Evolutionary conservation across 345 rosid species (phyloP).

Genomic region (Orychophragmus violaceus): DNA sequence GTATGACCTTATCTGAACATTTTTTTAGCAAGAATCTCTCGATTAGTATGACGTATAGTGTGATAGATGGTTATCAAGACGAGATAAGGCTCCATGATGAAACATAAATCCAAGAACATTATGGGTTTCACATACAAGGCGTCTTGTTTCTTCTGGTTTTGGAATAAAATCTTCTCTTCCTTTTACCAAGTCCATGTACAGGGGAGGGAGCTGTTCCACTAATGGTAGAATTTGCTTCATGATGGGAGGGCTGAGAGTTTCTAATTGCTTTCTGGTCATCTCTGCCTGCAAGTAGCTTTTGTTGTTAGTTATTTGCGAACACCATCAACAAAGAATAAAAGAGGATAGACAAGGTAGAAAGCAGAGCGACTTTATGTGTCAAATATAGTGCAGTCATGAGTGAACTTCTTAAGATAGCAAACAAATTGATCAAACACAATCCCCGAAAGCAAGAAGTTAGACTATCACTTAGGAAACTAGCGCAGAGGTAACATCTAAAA

Average conservation of each 20-base stretch:
- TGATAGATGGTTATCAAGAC: not conserved
- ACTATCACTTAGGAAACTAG: not conserved
- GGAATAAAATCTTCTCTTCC: constrained; percentile 96
- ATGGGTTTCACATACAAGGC: constrained; percentile 62
- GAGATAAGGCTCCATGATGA: constrained; percentile 1
- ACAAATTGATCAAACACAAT: not conserved
- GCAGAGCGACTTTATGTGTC: not conserved
- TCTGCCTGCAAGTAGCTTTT: constrained; percentile 62
- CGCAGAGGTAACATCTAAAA: not conserved
- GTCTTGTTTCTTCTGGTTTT: constrained; percentile 92
- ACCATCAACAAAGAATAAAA: not conserved
- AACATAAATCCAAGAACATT: not conserved
- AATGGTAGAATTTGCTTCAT: constrained; percentile 95
- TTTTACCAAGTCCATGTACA: constrained; percentile 86
- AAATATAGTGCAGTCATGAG: not conserved
- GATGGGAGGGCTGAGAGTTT: constrained; percentile 83
- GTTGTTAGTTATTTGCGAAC: not conserved
- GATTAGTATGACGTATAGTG: not conserved
- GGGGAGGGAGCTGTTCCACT: constrained; percentile 91
- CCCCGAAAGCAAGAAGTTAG: not conserved
- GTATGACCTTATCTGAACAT: constrained; percentile 78
- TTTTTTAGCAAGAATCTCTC: constrained; percentile 3
- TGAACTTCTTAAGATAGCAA: not conserved
- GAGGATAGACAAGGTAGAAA: not conserved
- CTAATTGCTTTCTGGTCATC: constrained; percentile 87